Base-by-base conservation (phyloP, 768 basidiomycete genomes). In the Boletus sp. region DNA sequence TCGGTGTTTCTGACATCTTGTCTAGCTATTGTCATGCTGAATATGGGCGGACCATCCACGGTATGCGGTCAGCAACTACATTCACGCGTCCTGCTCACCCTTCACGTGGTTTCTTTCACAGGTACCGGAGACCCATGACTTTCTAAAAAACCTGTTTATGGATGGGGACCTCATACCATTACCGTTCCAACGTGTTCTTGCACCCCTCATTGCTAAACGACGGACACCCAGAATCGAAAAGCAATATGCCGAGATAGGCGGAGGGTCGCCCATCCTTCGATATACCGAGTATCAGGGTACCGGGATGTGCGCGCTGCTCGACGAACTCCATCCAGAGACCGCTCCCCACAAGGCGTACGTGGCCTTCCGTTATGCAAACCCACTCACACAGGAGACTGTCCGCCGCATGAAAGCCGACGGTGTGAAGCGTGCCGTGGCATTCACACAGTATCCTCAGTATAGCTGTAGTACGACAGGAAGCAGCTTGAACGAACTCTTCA, bases 361-460 rank as follows among this genome's bases (percentile, higher is more conserved):
- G 63, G 93, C 93, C 10, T 99, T 99, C 74, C 88, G 97, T 54
- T 93, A 99, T 70, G 93, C 90, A 25, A 79, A 83, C 39, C 97
- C 95, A 4, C 75, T 98, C 53, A 97, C 94, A 27, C 84, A 88
- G 62, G 84, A 85, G 65, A 87, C 90, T 27, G 81, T 92, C 11
- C 79, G 76, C 51, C 85, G 91, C 70, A 87, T 99, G 87, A 85
- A 84, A 73, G 80, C 76, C 49, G 97, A 98, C 67, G 93, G 95
- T 21, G 93, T 99, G 32, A 87, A 80, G 70, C 78, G 95, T 58
- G 97, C 96, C 0, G 77, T 99, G 27, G 97, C 95, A 19, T 99
- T 99, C 75, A 92, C 92, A 4, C 97, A 99, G 72, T 99, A 99
- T 70, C 97, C 97, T 1, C 97, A 99, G 71, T 99, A 99, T 72